phyloP scores from a whole-genome alignment of 768 basidiomycete genomes.

The Termitomyces sp. region DNA sequence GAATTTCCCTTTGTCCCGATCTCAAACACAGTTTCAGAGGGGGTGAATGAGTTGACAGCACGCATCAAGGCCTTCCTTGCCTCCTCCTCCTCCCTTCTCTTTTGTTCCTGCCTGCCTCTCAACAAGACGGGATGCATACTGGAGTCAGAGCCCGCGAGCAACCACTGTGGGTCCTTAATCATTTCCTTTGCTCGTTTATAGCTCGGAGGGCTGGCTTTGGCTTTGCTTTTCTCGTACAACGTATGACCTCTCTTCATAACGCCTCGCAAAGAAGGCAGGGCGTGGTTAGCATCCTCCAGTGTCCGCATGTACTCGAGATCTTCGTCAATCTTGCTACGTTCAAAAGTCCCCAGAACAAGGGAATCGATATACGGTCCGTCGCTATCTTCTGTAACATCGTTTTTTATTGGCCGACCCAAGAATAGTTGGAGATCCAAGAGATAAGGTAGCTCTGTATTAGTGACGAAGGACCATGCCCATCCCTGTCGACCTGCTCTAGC shows the following conservation, averaged over 20 bases:
- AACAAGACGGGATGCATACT: conserved; percentile 69
- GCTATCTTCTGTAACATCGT: conserved; percentile 39
- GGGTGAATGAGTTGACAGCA: conserved; percentile 77
- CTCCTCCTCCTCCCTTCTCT: conserved; percentile 39
- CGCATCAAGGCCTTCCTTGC: conserved; percentile 62
- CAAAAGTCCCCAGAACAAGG: conserved; percentile 78
- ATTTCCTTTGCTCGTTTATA: conserved; percentile 90
- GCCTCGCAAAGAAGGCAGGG: conserved; percentile 59
- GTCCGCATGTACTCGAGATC: conserved; percentile 76
- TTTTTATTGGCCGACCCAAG: conserved; percentile 70
- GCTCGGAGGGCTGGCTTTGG: conserved; percentile 80
- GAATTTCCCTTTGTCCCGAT: conserved; percentile 67
- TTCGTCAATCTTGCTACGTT: conserved; percentile 72
- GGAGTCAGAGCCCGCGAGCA: conserved; percentile 57
- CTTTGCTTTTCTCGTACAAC: conserved; percentile 93
- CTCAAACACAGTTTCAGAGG: conserved; percentile 89
- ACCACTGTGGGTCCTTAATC: conserved; percentile 66
- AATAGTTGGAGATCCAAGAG: conserved; percentile 92
- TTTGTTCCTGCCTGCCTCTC: conserved; percentile 28
- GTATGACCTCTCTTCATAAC: conserved; percentile 87
- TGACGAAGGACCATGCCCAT: conserved; percentile 95
- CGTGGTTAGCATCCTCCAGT: conserved; percentile 58
- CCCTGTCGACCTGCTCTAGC: conserved; percentile 93
- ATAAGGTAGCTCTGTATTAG: conserved; percentile 80
- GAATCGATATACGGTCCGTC: conserved; percentile 65